Evolutionary conservation across 331 rosid species (phyloP).

Genomic region (Pyrus hybrid): DNA sequence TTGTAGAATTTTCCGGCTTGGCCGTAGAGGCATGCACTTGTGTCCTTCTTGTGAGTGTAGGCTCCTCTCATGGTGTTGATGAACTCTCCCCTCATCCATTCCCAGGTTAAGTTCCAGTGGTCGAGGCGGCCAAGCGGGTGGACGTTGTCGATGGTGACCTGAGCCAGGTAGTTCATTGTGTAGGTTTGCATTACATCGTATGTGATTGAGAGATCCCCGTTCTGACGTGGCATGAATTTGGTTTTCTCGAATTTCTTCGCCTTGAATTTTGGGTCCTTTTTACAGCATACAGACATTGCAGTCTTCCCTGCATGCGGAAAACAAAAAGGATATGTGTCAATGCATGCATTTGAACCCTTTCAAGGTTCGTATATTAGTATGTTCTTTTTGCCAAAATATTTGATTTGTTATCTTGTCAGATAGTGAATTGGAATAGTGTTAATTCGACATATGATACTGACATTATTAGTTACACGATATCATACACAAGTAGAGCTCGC

Average conservation of each 20-base stretch:
- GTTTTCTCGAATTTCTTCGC: conserved; percentile 20
- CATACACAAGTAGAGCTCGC: no score
- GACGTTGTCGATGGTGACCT: conserved; percentile 61
- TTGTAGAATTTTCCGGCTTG: conserved; percentile 37
- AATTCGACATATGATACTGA: no score
- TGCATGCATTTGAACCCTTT: background rate
- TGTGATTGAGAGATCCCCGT: conserved; percentile 56
- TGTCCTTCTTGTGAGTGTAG: conserved; percentile 42
- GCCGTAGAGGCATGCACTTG: conserved; percentile 55
- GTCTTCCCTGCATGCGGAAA: conserved; percentile 26
- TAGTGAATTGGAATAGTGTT: background rate
- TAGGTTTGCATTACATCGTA: conserved; percentile 62
- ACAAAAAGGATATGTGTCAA: background rate
- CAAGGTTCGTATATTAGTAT: background rate
- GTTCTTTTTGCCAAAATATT: background rate
- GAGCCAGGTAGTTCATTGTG: conserved; percentile 47
- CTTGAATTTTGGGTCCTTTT: conserved; percentile 56
- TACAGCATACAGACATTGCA: conserved; percentile 68
- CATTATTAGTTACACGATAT: background rate
- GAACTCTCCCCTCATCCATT: conserved; percentile 83
- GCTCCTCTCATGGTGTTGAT: conserved; percentile 68
- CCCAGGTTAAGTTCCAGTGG: conserved; percentile 90
- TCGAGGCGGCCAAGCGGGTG: conserved; percentile 81
- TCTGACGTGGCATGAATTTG: conserved; percentile 46
- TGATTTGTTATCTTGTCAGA: background rate